Base-by-base conservation (phyloP, 2,329 filamentous ascomycete genomes). In the Hypomyces rosellus region DNA sequence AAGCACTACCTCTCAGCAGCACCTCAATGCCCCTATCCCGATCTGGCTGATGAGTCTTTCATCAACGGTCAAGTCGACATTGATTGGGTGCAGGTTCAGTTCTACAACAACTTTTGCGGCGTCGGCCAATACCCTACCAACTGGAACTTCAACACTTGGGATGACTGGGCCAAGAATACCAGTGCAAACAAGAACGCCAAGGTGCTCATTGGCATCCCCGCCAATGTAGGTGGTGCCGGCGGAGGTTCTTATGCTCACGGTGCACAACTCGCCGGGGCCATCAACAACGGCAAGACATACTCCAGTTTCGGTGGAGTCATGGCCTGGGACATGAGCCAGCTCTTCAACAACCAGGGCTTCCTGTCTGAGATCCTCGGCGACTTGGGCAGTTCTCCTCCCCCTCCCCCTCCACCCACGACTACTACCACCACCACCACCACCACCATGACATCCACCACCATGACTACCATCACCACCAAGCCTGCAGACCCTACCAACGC, bases 71-170 rank as follows among this genome's bases (percentile, higher is more conserved):
- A 51, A 9, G 77, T 84, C 4, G 58, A 65, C 8, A 77, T 85
- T 49, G 82, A 85, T 60, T 81, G 78, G 18, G 64, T 85, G 54
- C 78, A 77, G 63, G 74, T 85, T 22, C 82, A 86, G 65, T 85
- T 85, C 66, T 85, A 85, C 67, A 85, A 85, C 73, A 86, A 85
- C 71, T 79, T 69, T 63, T 87, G 84, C 63, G 81, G 82, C 15
- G 66, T 80, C 5, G 39, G 42, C 16, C 22, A 43, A 15, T 50
- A 46, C 22, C 49, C 49, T 1, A 63, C 72, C 52, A 74, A 72
- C 22, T 86, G 80, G 68, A 83, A 86, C 68, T 80, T 84, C 54
- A 68, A 67, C 22, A 74, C 74, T 22, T 87, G 84, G 84, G 79
- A 87, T 61, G 70, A 68, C 52, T 88, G 84, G 84, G 83, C 83